Evolutionary conservation across 345 rosid species (phyloP).

Genomic region (Gynandropsis gynandra): DNA sequence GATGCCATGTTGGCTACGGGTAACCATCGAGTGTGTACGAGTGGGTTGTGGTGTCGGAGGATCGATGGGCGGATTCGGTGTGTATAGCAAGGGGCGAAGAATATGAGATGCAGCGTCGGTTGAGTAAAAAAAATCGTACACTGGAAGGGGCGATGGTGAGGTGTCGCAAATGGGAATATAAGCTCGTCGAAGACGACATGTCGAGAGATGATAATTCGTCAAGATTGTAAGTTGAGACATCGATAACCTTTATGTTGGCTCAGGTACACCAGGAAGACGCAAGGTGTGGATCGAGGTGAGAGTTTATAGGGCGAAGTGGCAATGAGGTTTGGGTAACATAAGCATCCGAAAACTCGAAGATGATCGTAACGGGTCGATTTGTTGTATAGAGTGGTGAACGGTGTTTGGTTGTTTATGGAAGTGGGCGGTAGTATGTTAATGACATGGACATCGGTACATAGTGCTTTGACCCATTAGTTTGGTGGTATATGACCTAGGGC

Average conservation of each 20-base stretch:
- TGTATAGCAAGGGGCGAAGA: neutral
- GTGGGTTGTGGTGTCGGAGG: neutral
- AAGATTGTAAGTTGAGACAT: too few relatives aligned
- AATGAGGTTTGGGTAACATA: too few relatives aligned
- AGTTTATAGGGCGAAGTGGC: neutral
- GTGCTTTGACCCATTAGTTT: neutral
- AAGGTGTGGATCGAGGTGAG: neutral
- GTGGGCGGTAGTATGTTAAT: neutral
- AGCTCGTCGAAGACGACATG: too few relatives aligned
- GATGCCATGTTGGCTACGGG: neutral
- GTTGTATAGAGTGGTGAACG: neutral
- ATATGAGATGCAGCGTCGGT: neutral
- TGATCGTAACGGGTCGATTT: neutral
- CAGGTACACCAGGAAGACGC: neutral
- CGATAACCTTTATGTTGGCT: too few relatives aligned
- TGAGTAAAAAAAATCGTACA: too few relatives aligned
- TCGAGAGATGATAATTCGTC: too few relatives aligned
- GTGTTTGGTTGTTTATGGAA: accelerated
- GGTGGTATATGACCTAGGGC: too few relatives aligned
- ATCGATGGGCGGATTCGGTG: neutral
- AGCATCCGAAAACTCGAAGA: neutral
- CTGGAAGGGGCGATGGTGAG: too few relatives aligned
- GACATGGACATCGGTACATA: accelerated
- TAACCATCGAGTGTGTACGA: neutral
- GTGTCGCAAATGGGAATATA: neutral